These are phyloP conservation scores for Arbutus unedo DNA, from an alignment of 148 eudicot species.

Conservation along the genomic window DNA sequence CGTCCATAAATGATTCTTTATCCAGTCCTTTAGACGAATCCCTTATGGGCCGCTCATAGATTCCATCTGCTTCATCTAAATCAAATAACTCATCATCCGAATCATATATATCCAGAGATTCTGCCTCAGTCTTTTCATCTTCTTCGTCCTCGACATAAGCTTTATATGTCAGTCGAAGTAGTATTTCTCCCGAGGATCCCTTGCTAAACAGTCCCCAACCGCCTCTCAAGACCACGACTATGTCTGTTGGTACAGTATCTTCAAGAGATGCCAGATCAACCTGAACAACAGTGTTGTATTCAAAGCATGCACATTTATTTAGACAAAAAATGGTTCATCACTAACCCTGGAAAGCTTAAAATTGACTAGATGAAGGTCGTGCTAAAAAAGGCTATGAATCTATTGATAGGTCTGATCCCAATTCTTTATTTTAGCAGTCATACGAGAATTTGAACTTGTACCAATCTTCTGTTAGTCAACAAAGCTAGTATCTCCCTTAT, in stretches of 20 bases:
- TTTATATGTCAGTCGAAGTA: conserved; percentile 86
- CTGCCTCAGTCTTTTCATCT: conserved; percentile 53
- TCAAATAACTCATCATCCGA: conserved; percentile 78
- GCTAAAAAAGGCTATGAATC: not conserved
- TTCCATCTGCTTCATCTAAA: conserved; percentile 48
- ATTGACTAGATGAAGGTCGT: not conserved
- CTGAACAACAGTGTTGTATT: conserved; percentile 30
- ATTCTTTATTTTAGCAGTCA: not conserved
- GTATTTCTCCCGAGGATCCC: conserved; percentile 67
- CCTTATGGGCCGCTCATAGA: conserved; percentile 38
- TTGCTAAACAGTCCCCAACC: conserved; percentile 76
- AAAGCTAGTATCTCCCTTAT: not conserved
- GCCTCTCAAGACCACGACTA: conserved; percentile 62
- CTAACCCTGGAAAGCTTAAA: not conserved
- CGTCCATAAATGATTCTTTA: conserved; percentile 86
- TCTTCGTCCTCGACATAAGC: conserved; percentile 99
- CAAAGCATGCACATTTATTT: not conserved
- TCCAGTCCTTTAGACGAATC: conserved; percentile 32
- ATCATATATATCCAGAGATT: conserved; percentile 32
- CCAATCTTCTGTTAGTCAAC: not conserved
- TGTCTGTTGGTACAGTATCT: conserved; percentile 92
- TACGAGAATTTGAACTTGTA: not conserved
- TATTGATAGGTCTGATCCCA: not conserved
- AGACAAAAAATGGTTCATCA: not conserved
- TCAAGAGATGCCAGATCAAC: conserved; percentile 76